A percentile compares a stretch with the other conserved stretches of the same genome.
Evolutionary conservation across 1,284 basidiomycete genomes (phyloP).

Genomic region (Ganoderma boninense): DNA sequence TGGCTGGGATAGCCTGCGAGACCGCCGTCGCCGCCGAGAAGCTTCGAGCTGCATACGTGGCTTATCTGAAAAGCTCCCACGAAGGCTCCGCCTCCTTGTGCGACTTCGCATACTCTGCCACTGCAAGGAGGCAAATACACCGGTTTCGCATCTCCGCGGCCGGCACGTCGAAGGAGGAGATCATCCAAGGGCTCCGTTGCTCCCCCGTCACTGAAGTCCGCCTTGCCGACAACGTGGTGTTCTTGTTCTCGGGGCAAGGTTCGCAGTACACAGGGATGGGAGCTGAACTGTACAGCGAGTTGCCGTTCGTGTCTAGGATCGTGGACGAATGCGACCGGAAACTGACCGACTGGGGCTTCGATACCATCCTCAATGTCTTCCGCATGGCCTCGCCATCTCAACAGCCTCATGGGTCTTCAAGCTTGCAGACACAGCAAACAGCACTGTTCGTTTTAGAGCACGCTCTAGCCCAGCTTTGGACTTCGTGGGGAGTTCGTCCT

Average conservation of each 20-base stretch:
- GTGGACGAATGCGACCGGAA: conserved; percentile 66
- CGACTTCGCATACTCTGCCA: conserved; percentile 70
- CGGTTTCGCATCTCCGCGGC: conserved; percentile 59
- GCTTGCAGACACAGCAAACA: conserved; percentile 58
- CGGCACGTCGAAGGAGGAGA: conserved; percentile 51
- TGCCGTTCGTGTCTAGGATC: conserved; percentile 52
- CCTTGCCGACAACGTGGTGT: conserved; percentile 49
- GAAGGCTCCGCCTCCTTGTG: conserved; percentile 43
- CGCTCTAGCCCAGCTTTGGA: conserved; percentile 66
- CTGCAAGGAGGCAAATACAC: conserved; percentile 67
- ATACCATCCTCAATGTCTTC: conserved; percentile 59
- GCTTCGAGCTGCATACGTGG: conserved; percentile 55
- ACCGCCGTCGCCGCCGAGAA: conserved; percentile 53
- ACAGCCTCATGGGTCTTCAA: conserved; percentile 38
- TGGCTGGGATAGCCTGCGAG: conserved; percentile 72
- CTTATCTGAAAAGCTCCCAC: conserved; percentile 49
- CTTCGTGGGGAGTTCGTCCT: conserved; percentile 69
- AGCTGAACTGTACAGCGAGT: conserved; percentile 56
- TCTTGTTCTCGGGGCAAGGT: conserved; percentile 79
- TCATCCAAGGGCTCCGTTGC: conserved; percentile 51
- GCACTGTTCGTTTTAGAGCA: conserved; percentile 70
- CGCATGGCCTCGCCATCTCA: conserved; percentile 26
- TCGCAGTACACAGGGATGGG: conserved; percentile 75
- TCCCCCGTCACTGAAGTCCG: conserved; percentile 45
- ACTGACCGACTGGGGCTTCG: conserved; percentile 57